phyloP scores from a whole-genome alignment of 352 stramenopile genomes.

The Globisporangium irregulare region DNA sequence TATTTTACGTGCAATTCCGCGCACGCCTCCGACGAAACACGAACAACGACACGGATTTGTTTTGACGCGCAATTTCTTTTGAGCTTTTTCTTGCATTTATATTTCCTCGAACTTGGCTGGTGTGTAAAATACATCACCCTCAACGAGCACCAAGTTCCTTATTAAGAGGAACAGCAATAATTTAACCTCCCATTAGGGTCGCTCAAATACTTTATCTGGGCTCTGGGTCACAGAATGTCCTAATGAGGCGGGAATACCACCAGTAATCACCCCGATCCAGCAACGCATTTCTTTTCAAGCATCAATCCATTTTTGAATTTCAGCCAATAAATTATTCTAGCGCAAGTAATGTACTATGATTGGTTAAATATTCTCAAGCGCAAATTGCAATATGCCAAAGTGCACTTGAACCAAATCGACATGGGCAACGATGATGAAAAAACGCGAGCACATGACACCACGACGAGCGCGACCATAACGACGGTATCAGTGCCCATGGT shows the following conservation, averaged over 20 bases:
- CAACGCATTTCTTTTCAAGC: background rate
- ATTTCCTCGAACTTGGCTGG: slow-evolving; percentile 1
- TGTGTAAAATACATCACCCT: too few relatives aligned
- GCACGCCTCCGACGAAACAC: background rate
- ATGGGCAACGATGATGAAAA: background rate
- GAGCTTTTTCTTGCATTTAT: background rate
- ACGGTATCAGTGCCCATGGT: background rate
- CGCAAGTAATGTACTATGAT: background rate
- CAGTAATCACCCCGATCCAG: background rate
- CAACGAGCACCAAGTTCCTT: background rate
- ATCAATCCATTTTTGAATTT: slow-evolving; percentile 8
- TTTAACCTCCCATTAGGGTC: too few relatives aligned
- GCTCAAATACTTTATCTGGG: too few relatives aligned
- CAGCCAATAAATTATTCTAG: background rate
- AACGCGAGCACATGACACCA: background rate
- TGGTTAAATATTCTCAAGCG: background rate
- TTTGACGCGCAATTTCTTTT: background rate
- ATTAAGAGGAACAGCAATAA: background rate
- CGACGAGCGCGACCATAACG: background rate
- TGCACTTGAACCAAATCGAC: background rate
- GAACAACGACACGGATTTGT: background rate
- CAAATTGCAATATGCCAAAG: background rate
- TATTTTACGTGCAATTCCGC: background rate
- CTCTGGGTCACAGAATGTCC: too few relatives aligned
- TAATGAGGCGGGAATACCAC: too few relatives aligned